A percentile compares a stretch with the other conserved stretches of the same genome.
Conservation (phyloP, 2,329 filamentous ascomycete species). For the Aspergillus quadricinctus region DNA sequence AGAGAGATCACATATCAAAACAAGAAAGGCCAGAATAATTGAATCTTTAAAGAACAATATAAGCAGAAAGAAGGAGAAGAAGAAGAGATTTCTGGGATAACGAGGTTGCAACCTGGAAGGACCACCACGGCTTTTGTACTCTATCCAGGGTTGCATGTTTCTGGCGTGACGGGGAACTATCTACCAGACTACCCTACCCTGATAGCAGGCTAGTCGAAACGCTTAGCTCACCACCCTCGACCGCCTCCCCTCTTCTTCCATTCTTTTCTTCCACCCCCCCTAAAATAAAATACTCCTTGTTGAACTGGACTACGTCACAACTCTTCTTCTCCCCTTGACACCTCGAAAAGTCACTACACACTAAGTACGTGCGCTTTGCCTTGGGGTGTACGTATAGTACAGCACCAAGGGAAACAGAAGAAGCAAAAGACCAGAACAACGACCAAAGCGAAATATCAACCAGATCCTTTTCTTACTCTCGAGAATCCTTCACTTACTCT, state of each 20-base stretch:
- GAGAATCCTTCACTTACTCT: slow-evolving; percentile 14
- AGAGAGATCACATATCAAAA: slow-evolving; percentile 2
- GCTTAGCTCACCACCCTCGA: slow-evolving; percentile 20
- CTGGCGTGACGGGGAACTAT: slow-evolving; percentile 3
- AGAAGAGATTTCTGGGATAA: slow-evolving; percentile 1
- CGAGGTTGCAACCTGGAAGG: slow-evolving; percentile 13
- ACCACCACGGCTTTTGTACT: slow-evolving; percentile 18
- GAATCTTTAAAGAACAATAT: not conserved
- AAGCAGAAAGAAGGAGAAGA: slow-evolving; percentile 2
- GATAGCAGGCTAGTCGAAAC: not conserved
- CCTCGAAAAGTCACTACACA: slow-evolving; percentile 1
- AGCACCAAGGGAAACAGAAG: not conserved
- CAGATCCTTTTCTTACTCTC: not conserved
- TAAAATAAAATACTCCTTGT: slow-evolving; percentile 31
- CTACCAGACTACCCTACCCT: not conserved
- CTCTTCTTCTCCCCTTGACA: slow-evolving; percentile 22
- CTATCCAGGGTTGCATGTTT: slow-evolving; percentile 19
- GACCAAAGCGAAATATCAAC: not conserved
- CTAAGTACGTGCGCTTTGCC: slow-evolving; percentile 5
- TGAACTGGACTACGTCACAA: slow-evolving; percentile 38
- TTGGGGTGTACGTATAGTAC: not conserved
- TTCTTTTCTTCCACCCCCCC: slow-evolving; percentile 15
- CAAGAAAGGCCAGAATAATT: not conserved
- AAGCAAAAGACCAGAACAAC: not conserved
- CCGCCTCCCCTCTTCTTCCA: slow-evolving; percentile 22